These are phyloP conservation scores for Secale cereale DNA, from an alignment of 176 grass and related monocot species.

Conservation along the genomic window DNA sequence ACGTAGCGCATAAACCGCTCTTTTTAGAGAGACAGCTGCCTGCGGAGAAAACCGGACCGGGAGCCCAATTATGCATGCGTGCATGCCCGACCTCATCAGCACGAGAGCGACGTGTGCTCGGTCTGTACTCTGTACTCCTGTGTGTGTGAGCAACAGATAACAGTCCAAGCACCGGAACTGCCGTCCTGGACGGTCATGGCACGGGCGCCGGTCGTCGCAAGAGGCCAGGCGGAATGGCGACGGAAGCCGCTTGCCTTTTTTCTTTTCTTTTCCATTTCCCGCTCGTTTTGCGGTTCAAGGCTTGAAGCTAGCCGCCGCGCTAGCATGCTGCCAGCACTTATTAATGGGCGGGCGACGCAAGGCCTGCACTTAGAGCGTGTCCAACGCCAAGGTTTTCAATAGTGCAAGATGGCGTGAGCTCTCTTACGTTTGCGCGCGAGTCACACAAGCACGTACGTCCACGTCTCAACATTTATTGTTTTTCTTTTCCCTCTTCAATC, in stretches of 20 bases:
- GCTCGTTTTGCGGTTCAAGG: constrained; percentile 8
- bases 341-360: constrained; percentile 35
- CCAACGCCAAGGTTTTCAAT: not conserved
- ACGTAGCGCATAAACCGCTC: not conserved
- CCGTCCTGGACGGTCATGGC: constrained; percentile 27
- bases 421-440: constrained; percentile 28
- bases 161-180: constrained; percentile 10
- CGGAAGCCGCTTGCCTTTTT: not conserved
- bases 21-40: not conserved
- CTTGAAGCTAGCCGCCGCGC: not conserved
- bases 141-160: not conserved
- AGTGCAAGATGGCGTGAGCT: constrained; percentile 28
- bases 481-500: not conserved
- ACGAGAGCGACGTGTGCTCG: constrained; percentile 2
- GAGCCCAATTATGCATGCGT: not conserved
- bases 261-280: constrained; percentile 41
- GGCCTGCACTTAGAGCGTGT: constrained; percentile 20
- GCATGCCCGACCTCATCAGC: not conserved
- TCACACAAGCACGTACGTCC: constrained; percentile 33
- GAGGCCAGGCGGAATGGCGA: constrained; percentile 7
- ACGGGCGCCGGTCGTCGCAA: constrained; percentile 17
- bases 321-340: not conserved
- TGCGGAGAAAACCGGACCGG: not conserved
- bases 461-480: constrained; percentile 33
- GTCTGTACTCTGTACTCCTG: not conserved